phyloP scores from a whole-genome alignment of 75 land plant species.

The Isoetes taiwanensis region DNA sequence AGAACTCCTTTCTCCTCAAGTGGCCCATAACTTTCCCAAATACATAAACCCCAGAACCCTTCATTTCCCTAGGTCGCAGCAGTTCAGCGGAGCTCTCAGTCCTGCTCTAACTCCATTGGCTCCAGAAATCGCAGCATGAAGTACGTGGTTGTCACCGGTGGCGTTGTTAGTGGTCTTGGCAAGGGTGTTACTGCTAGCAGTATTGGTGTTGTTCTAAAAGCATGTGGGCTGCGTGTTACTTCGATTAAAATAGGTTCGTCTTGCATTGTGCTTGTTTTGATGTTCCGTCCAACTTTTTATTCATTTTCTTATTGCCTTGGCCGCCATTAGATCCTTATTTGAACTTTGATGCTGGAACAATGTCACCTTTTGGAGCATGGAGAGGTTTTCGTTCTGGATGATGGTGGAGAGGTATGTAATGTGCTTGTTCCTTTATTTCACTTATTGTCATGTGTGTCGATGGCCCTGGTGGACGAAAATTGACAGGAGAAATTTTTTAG shows the following conservation, averaged over 20 bases:
- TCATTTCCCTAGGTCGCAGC: no score
- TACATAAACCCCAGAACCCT: no score
- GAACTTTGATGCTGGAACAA: slow-evolving; percentile 92
- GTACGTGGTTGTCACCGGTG: slow-evolving; percentile 64
- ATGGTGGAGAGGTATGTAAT: slow-evolving; percentile 96
- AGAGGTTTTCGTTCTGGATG: slow-evolving; percentile 87
- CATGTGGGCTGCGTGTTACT: slow-evolving; percentile 58
- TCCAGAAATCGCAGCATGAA: no score
- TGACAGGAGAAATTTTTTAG: no score
- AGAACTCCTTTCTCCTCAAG: no score
- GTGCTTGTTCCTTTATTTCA: no score
- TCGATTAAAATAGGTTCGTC: slow-evolving; percentile 59
- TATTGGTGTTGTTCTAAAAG: slow-evolving; percentile 60
- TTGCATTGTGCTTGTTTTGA: not conserved
- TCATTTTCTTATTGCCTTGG: not conserved
- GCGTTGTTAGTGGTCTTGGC: slow-evolving; percentile 68
- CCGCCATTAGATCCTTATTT: slow-evolving; percentile 69
- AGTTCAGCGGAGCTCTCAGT: no score
- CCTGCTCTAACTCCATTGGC: no score
- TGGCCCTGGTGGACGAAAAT: no score
- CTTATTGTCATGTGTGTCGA: no score
- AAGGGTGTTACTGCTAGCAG: slow-evolving; percentile 73
- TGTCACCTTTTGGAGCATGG: slow-evolving; percentile 99
- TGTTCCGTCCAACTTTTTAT: not conserved
- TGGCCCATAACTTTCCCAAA: no score